phyloP scores from a whole-genome alignment of 805 yeast species.

The Yamadazyma akitaensis region DNA sequence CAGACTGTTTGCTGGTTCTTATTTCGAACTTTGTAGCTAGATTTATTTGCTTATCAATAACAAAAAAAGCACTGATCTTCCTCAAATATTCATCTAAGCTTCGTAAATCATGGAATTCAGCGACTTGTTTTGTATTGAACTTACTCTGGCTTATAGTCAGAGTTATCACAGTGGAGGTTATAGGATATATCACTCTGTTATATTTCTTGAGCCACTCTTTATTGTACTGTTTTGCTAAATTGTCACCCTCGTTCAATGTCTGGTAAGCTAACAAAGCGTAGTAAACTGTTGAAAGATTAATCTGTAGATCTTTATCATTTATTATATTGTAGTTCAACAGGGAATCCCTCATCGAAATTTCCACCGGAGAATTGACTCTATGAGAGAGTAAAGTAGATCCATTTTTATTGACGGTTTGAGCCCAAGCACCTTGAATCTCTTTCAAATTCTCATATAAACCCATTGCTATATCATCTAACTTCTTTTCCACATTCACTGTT shows the following conservation, averaged over 20 bases:
- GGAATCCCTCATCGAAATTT: conserved; percentile 66
- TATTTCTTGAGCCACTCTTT: conserved; percentile 71
- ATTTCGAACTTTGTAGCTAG: conserved; percentile 61
- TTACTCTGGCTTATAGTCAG: conserved; percentile 8
- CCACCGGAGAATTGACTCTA: conserved; percentile 84
- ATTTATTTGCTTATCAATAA: conserved; percentile 69
- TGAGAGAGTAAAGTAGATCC: conserved; percentile 42
- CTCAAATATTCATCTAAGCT: conserved; percentile 54
- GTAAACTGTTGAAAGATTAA: conserved; percentile 70
- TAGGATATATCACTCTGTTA: conserved; percentile 66
- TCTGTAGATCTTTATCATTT: conserved; percentile 31
- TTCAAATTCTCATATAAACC: conserved; percentile 52
- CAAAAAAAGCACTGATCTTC: conserved; percentile 70
- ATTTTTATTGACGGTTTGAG: conserved; percentile 40
- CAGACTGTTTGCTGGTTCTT: conserved; percentile 57
- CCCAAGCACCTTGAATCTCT: conserved; percentile 61
- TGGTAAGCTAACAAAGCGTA: conserved; percentile 82
- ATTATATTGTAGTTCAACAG: conserved; percentile 48
- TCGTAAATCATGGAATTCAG: conserved; percentile 25
- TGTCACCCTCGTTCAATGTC: conserved; percentile 63
- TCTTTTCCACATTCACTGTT: conserved; percentile 55
- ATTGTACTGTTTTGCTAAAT: conserved; percentile 58
- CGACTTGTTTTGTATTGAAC: conserved; percentile 16
- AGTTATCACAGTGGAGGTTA: conserved; percentile 39
- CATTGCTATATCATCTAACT: conserved; percentile 57